Percentiles rank a stretch among this genome's conserved stretches.
These are phyloP conservation scores for Hypomyces perniciosus DNA, from an alignment of 2,329 filamentous ascomycete genomes.

Conservation along the genomic window DNA sequence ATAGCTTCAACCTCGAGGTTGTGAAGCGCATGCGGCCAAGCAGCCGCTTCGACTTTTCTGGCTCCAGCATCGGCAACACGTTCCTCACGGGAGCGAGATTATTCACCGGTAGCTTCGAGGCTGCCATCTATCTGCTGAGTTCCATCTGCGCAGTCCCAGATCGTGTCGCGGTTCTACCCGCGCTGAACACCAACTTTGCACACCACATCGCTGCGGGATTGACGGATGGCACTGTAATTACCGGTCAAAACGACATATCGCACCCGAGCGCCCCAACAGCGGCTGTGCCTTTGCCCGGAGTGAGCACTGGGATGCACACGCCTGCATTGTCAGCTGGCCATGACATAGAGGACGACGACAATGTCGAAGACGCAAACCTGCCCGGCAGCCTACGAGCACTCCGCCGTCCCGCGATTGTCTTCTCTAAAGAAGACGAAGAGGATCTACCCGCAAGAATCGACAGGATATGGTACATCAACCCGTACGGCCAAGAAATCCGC, in stretches of 20 bases:
- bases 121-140: slow-evolving; percentile 82
- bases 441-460: slow-evolving; percentile 73
- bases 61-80: slow-evolving; percentile 70
- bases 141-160: slow-evolving; percentile 80
- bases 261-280: slow-evolving; percentile 67
- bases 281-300: slow-evolving; percentile 24
- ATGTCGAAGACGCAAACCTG: slow-evolving; percentile 72
- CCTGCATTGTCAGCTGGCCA: slow-evolving; percentile 31
- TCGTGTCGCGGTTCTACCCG: slow-evolving; percentile 73
- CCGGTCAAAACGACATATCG: slow-evolving; percentile 88
- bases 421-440: slow-evolving; percentile 69
- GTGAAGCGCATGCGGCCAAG: slow-evolving; percentile 68
- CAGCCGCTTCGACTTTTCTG: slow-evolving; percentile 71
- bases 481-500: slow-evolving; percentile 92
- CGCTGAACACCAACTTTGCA: slow-evolving; percentile 91
- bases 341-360: slow-evolving; percentile 52
- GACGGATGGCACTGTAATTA: slow-evolving; percentile 68
- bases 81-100: slow-evolving; percentile 80
- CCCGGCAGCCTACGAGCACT: slow-evolving; percentile 76
- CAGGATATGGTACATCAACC: slow-evolving; percentile 95
- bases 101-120: slow-evolving; percentile 89
- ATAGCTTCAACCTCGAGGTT: slow-evolving; percentile 70
- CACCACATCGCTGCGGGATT: slow-evolving; percentile 88
- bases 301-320: slow-evolving; percentile 21
- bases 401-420: slow-evolving; percentile 72